A percentile compares a stretch with the other conserved stretches of the same genome.
phyloP scores from a whole-genome alignment of 805 yeast genomes.

The Wickerhamomyces pijperi region DNA sequence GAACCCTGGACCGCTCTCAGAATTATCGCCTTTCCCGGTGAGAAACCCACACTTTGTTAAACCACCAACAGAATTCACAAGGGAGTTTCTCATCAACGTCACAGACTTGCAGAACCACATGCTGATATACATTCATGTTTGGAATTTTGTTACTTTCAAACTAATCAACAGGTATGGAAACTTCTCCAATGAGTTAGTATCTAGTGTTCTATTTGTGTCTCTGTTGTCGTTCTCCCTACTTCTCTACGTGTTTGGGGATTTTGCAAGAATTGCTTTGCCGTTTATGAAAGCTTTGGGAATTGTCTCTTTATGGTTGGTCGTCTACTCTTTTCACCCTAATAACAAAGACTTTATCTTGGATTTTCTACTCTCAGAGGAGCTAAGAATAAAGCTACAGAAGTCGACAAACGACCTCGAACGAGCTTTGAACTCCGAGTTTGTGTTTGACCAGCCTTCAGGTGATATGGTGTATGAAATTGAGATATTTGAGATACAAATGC shows the following conservation, averaged over 20 bases:
- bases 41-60: slow-evolving; percentile 40
- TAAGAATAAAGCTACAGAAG: slow-evolving; percentile 39
- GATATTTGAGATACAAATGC: slow-evolving; percentile 55
- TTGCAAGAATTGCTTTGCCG: too few relatives aligned
- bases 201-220: slow-evolving; percentile 37
- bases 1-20: slow-evolving; percentile 32
- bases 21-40: slow-evolving; percentile 1
- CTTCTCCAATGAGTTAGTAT: slow-evolving; percentile 51
- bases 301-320: slow-evolving; percentile 36
- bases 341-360: slow-evolving; percentile 36
- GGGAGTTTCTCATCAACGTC: slow-evolving; percentile 67
- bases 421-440: slow-evolving; percentile 27
- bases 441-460: slow-evolving; percentile 21
- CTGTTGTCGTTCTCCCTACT: slow-evolving; percentile 22
- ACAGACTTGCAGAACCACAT: slow-evolving; percentile 80
- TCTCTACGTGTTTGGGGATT: slow-evolving; percentile 20
- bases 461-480: slow-evolving; percentile 43
- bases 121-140: slow-evolving; percentile 49
- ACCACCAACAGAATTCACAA: slow-evolving; percentile 69
- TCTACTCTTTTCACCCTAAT: slow-evolving; percentile 39
- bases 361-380: slow-evolving; percentile 49
- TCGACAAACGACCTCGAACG: slow-evolving; percentile 39
- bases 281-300: too few relatives aligned
- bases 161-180: slow-evolving; percentile 46
- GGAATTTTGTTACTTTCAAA: slow-evolving; percentile 41